phyloP scores from a whole-genome alignment of 768 basidiomycete species.

The Strobilomyces confusus region DNA sequence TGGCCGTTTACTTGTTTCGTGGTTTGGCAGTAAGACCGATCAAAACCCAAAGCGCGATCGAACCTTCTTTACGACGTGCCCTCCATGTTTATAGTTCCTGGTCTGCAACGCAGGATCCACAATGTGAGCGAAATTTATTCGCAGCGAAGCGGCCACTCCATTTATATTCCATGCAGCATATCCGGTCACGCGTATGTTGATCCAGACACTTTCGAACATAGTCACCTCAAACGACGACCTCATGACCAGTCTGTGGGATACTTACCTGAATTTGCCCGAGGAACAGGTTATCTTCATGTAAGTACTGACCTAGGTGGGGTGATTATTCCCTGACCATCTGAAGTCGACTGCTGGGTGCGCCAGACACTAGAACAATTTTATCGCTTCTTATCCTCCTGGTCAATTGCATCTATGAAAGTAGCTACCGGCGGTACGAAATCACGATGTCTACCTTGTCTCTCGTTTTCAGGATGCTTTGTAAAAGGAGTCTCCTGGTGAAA shows the following conservation, averaged over 20 bases:
- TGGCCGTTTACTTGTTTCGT: not conserved
- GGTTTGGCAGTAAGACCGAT: slow-evolving; percentile 1
- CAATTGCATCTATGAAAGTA: slow-evolving; percentile 63
- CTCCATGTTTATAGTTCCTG: slow-evolving; percentile 77
- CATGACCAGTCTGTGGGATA: slow-evolving; percentile 56
- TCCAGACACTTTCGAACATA: slow-evolving; percentile 81
- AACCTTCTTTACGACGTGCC: slow-evolving; percentile 63
- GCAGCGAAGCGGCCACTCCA: not conserved
- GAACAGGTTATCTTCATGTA: slow-evolving; percentile 76
- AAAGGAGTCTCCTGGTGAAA: slow-evolving; percentile 47
- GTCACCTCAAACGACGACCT: slow-evolving; percentile 68
- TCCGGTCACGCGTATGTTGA: slow-evolving; percentile 57
- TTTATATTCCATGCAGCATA: slow-evolving; percentile 43
- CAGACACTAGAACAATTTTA: slow-evolving; percentile 57
- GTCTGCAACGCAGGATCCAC: slow-evolving; percentile 57
- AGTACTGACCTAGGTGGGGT: slow-evolving; percentile 23
- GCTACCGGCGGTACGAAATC: slow-evolving; percentile 49
- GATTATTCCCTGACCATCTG: slow-evolving; percentile 2
- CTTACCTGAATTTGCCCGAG: slow-evolving; percentile 64
- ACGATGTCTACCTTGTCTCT: slow-evolving; percentile 4
- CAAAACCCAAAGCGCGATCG: slow-evolving; percentile 51
- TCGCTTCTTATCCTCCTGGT: slow-evolving; percentile 66
- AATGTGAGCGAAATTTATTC: slow-evolving; percentile 40
- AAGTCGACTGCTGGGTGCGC: slow-evolving; percentile 60
- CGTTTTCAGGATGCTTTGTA: not conserved